Conservation (phyloP, 495 filamentous ascomycete species). For the Xeromyces bisporus region DNA sequence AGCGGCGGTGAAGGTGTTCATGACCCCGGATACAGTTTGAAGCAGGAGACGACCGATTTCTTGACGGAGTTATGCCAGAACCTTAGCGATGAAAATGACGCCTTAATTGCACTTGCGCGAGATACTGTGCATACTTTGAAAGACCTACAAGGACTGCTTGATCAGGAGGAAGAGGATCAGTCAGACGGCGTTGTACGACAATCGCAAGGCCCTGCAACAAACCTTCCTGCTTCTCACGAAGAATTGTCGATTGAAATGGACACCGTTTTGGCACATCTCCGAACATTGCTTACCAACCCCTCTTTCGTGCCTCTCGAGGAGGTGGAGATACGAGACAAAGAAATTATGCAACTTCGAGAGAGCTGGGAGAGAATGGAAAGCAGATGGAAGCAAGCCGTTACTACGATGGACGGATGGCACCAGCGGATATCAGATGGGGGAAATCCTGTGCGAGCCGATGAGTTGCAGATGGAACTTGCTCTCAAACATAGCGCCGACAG, state of each 20-base stretch:
- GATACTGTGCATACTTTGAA: conserved; percentile 54
- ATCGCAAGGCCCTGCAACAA: conserved; percentile 17
- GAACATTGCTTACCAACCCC: conserved; percentile 75
- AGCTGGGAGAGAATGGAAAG: conserved; percentile 86
- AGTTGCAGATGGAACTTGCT: conserved; percentile 58
- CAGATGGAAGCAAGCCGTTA: conserved; percentile 75
- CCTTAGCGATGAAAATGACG: conserved; percentile 88
- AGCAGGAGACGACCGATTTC: conserved; percentile 81
- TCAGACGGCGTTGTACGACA: conserved; percentile 22
- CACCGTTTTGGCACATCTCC: conserved; percentile 56
- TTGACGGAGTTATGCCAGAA: conserved; percentile 74
- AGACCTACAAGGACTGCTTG: conserved; percentile 61
- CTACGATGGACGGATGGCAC: conserved; percentile 87
- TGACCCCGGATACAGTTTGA: conserved; percentile 52
- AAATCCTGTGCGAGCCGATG: conserved; percentile 65
- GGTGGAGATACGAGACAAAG: conserved; percentile 76
- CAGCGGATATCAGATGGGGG: conserved; percentile 64
- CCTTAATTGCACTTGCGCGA: conserved; percentile 53
- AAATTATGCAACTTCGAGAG: conserved; percentile 62
- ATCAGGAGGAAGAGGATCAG: conserved; percentile 25
- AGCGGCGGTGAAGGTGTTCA: conserved; percentile 30
- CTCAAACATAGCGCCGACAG: conserved; percentile 43
- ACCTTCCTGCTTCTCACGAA: conserved; percentile 45
- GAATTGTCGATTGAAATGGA: conserved; percentile 58
- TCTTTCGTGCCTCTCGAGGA: conserved; percentile 95